Evolutionary conservation across 495 filamentous ascomycete genomes (phyloP), one percentile per base, ranked within the genome.

Genomic region (Aspergillus sclerotiicarbonarius): DNA sequence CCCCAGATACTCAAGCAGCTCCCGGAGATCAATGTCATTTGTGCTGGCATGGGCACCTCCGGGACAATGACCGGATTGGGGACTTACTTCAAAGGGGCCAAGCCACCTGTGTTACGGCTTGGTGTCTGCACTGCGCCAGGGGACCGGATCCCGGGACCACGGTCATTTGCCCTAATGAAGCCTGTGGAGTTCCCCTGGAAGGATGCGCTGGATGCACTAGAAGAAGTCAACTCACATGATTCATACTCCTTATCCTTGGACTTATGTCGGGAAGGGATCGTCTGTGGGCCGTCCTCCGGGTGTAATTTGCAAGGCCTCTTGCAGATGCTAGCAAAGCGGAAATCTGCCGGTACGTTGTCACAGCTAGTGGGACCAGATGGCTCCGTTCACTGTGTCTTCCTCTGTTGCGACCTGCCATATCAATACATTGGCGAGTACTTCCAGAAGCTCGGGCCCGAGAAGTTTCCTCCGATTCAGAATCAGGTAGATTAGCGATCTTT

Each of bases 381-480:
- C 0, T 69, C 76, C 51, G 75, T 78, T n/a, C 73, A 80, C 51
- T 82, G 78, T 53, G 84, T 86, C 5, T 87, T 87, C 64, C 64
- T 83, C 12, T 84, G 81, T 67, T 83, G 81, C 35, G 84, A 87
- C 60, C 66, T 87, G 20, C 84, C 84, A 10, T 86, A 87, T 56
- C 83, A 87, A 65, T 86, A 87, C 53, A 76, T 87, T 39, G 69
- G 73, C 19, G 77, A 80, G 61, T 87, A 87, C 57, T 86, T 84
- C 56, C 64, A 80, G 44, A 84, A 82, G 59, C 65, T 86, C 13
- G 74, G 70, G 8, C 53, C 70, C 0, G 71, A 73, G 10, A 65
- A 80, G 54, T 86, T 87, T 59, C 82, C 76, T 18, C 69, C 76
- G 0, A 86, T 85, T 19, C 67, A 67, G n/a, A 87, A 87, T 54